phyloP scores from a whole-genome alignment of 306 rosid species.

The Senna tora region DNA sequence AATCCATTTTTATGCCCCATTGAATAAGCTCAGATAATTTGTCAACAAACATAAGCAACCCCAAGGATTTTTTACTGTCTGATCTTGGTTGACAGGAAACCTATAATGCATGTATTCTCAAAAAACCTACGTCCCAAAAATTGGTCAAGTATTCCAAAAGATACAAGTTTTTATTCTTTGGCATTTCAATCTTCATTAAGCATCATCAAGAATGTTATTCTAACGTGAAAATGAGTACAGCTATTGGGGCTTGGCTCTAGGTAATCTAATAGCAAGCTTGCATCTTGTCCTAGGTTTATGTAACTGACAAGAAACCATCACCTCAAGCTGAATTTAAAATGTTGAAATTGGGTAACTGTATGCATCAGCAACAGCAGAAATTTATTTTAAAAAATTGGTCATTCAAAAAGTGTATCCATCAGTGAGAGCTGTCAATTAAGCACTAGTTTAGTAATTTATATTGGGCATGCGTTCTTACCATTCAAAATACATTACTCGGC shows the following conservation, averaged over 20 bases:
- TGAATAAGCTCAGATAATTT: constrained; percentile 25
- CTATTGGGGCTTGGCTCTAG: not conserved
- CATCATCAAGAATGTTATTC: constrained; percentile 26
- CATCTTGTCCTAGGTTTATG: constrained; percentile 7
- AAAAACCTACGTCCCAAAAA: constrained; percentile 16
- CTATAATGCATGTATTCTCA: not conserved
- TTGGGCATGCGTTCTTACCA: not conserved
- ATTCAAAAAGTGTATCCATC: constrained; percentile 8
- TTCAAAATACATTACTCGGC: constrained; percentile 21
- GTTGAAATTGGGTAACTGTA: constrained; percentile 5
- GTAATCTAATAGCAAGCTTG: constrained; percentile 1
- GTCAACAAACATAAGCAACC: constrained; percentile 19
- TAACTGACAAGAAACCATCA: constrained; percentile 18
- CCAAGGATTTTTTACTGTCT: not conserved
- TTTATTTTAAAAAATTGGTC: not conserved
- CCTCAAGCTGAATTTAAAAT: constrained; percentile 2
- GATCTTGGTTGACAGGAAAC: not conserved
- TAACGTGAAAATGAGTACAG: not conserved
- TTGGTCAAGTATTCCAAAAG: constrained; percentile 13
- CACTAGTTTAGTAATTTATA: constrained; percentile 21
- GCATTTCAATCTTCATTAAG: constrained; percentile 10
- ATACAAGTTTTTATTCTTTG: constrained; percentile 7
- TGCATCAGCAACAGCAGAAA: constrained; percentile 28
- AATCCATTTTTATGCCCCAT: constrained; percentile 4
- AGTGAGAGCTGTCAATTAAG: constrained; percentile 1